Evolutionary conservation across 2,329 filamentous ascomycete genomes (phyloP).

Genomic region (Xylaria polymorpha): DNA sequence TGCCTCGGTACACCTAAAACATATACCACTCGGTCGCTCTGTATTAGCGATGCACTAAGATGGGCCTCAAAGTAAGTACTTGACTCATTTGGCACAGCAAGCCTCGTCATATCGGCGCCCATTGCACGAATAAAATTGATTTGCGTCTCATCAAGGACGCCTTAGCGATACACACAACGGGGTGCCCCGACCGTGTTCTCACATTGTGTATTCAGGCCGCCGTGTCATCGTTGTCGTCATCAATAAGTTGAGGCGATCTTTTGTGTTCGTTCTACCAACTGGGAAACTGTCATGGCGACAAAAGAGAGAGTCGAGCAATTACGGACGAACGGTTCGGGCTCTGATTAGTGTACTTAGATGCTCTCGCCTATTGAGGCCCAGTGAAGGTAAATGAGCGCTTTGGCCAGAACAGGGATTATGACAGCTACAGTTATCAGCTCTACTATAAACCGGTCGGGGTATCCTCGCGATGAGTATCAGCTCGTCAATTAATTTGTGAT

Average conservation of each 20-base stretch:
- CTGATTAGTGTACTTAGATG: background rate
- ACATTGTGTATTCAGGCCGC: background rate
- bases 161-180: background rate
- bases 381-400: no score
- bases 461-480: background rate
- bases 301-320: background rate
- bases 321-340: no score
- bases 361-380: background rate
- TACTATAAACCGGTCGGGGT: no score
- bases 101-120: conserved; percentile 10
- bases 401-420: no score
- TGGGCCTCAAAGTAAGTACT: background rate
- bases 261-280: background rate
- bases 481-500: background rate
- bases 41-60: background rate
- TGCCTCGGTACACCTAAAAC: conserved; percentile 15
- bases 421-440: no score
- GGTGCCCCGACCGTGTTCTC: background rate
- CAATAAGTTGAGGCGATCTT: background rate
- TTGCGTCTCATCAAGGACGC: background rate
- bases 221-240: conserved; percentile 1
- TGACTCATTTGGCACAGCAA: conserved; percentile 17
- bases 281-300: background rate
- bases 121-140: conserved; percentile 8
- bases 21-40: background rate